Conservation (phyloP, 2,329 filamentous ascomycete genomes). For the Elsinoe fawcettii region DNA sequence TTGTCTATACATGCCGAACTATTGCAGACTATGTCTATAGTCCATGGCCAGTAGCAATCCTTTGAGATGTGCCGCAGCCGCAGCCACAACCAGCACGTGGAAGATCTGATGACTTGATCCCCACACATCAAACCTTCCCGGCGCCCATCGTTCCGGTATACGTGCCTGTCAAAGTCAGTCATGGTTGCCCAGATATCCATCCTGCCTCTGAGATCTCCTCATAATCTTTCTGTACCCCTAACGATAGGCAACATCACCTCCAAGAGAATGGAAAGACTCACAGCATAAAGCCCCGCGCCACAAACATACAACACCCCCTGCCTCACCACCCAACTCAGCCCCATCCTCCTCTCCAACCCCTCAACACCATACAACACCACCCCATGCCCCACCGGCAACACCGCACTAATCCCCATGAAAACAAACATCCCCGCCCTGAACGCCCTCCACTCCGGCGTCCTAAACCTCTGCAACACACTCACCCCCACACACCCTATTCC, state of each 20-base stretch:
- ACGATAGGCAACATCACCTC: too few relatives aligned
- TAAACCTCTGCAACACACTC: conserved; percentile 73
- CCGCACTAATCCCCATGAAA: conserved; percentile 71
- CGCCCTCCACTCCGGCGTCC: conserved; percentile 73
- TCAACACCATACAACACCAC: conserved; percentile 53
- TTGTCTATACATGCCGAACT: background rate
- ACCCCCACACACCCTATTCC: conserved; percentile 69
- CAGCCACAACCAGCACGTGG: conserved; percentile 78
- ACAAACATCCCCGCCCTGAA: conserved; percentile 88
- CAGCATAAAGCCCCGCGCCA: conserved; percentile 79
- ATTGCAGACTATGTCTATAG: conserved; percentile 55
- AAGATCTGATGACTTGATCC: conserved; percentile 96
- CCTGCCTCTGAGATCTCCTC: too few relatives aligned
- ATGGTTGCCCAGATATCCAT: background rate
- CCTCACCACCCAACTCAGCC: conserved; percentile 68
- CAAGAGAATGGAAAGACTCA: conserved; percentile 28
- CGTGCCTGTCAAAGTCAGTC: conserved; percentile 46
- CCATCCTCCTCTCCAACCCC: conserved; percentile 63
- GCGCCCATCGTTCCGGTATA: conserved; percentile 71
- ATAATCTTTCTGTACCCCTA: too few relatives aligned
- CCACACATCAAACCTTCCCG: conserved; percentile 79
- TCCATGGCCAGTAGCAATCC: conserved; percentile 81
- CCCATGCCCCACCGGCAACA: conserved; percentile 77
- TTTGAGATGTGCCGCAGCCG: conserved; percentile 71
- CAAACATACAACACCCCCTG: conserved; percentile 79